A percentile compares a stretch with the other conserved stretches of the same genome.
Evolutionary conservation across 371 early-diverging fungal species (phyloP).

Genomic region (Rhizopus delemar): DNA sequence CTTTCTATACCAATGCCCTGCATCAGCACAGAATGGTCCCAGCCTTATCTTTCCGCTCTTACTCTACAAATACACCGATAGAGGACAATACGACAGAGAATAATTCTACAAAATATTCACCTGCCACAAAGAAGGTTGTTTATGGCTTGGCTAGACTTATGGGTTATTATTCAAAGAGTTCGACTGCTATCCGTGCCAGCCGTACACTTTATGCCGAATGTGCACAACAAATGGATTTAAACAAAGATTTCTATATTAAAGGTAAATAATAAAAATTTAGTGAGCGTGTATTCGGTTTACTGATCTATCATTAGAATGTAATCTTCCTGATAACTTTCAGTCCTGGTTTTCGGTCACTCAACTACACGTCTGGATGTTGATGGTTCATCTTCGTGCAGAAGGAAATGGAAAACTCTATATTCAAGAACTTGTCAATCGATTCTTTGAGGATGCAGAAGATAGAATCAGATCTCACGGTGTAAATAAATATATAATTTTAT

Average conservation of each 20-base stretch:
- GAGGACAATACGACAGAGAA: not conserved
- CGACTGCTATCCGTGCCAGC: conserved; percentile 59
- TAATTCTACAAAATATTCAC: conserved; percentile 30
- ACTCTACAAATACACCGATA: not conserved
- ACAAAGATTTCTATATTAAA: conserved; percentile 58
- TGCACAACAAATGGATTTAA: conserved; percentile 51
- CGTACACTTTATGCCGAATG: conserved; percentile 56
- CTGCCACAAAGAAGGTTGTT: conserved; percentile 44
- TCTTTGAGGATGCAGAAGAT: conserved; percentile 88
- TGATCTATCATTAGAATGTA: conserved; percentile 50
- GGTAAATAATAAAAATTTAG: conserved; percentile 29
- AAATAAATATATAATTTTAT: conserved; percentile 14
- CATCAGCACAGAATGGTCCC: not conserved
- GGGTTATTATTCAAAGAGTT: conserved; percentile 58
- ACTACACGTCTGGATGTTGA: conserved; percentile 92
- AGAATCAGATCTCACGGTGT: conserved; percentile 70
- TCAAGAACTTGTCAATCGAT: conserved; percentile 85
- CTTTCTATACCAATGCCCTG: not conserved
- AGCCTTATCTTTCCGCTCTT: not conserved
- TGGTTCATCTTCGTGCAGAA: conserved; percentile 80
- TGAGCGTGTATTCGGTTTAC: not conserved
- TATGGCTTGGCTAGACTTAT: conserved; percentile 53
- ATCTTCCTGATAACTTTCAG: conserved; percentile 87
- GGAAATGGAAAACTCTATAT: conserved; percentile 73
- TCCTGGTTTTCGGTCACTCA: conserved; percentile 92